Percentiles rank a stretch among this genome's conserved stretches.
These are phyloP conservation scores for Diaporthe australafricana DNA, from an alignment of 2,329 filamentous ascomycete genomes.

Conservation along the genomic window DNA sequence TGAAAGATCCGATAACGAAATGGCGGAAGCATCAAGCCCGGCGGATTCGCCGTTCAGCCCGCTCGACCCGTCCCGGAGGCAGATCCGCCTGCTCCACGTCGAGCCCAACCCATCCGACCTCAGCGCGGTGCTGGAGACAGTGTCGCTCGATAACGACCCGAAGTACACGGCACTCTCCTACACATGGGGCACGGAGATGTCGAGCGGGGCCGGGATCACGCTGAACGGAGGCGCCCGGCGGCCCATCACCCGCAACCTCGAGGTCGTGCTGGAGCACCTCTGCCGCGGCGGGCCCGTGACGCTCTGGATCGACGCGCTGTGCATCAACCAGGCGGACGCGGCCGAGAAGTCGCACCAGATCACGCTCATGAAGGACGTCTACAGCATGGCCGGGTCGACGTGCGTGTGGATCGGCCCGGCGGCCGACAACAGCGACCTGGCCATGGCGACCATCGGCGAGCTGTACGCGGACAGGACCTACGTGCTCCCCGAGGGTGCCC, in stretches of 20 bases:
- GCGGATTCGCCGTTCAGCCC: background rate
- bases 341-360: slow-evolving; percentile 22
- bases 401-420: slow-evolving; percentile 12
- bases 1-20: background rate
- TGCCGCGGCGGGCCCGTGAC: background rate
- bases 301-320: slow-evolving; percentile 27
- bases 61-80: background rate
- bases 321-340: slow-evolving; percentile 25
- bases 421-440: background rate
- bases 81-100: slow-evolving; percentile 20
- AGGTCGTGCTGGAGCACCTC: slow-evolving; percentile 10
- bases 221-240: background rate
- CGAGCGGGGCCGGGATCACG: background rate
- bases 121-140: background rate
- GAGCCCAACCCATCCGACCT: background rate
- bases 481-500: slow-evolving; percentile 3
- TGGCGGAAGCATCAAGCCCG: background rate
- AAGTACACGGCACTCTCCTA: slow-evolving; percentile 10
- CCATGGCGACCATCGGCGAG: background rate
- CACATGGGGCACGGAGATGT: slow-evolving; percentile 7
- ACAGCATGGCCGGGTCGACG: background rate
- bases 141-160: background rate
- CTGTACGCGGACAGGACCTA: background rate
- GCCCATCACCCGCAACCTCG: slow-evolving; percentile 4
- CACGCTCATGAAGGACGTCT: slow-evolving; percentile 23